These are phyloP conservation scores for Wickerhamomyces pijperi DNA, from an alignment of 805 yeast species.

Conservation along the genomic window DNA sequence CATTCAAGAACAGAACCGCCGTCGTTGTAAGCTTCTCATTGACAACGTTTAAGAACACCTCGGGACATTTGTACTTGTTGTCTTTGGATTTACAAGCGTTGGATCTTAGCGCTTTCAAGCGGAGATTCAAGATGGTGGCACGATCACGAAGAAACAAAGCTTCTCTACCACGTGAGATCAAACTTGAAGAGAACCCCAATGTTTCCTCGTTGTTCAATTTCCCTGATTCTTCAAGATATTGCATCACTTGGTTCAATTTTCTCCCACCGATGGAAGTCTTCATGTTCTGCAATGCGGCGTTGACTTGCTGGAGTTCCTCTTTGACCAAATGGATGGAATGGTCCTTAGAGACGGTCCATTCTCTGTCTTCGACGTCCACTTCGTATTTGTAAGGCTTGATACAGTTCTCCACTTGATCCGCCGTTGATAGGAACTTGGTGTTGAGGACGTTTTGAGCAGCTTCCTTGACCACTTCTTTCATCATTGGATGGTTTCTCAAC, in stretches of 20 bases:
- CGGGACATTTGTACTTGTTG: conserved; percentile 88
- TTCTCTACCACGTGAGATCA: conserved; percentile 71
- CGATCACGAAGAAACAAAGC: conserved; percentile 76
- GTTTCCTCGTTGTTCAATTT: conserved; percentile 45
- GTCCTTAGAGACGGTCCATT: conserved; percentile 77
- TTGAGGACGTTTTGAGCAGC: conserved; percentile 76
- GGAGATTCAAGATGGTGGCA: conserved; percentile 52
- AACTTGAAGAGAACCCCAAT: conserved; percentile 69
- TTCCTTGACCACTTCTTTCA: conserved; percentile 67
- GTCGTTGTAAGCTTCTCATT: conserved; percentile 87
- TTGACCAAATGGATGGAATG: conserved; percentile 62
- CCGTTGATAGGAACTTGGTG: conserved; percentile 75
- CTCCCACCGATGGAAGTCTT: conserved; percentile 71
- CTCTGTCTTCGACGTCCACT: conserved; percentile 91
- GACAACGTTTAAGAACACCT: conserved; percentile 83
- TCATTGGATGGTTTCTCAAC: conserved; percentile 77
- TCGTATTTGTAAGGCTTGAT: conserved; percentile 97
- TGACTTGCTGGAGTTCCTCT: conserved; percentile 82
- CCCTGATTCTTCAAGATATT: conserved; percentile 40
- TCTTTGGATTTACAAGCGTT: conserved; percentile 68
- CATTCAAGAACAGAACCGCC: conserved; percentile 85
- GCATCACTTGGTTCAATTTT: conserved; percentile 73
- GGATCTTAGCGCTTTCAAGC: conserved; percentile 67
- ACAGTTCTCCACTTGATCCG: conserved; percentile 97
- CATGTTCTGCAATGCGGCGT: conserved; percentile 44